phyloP scores from a whole-genome alignment of 2,329 filamentous ascomycete genomes.

The Aspergillaceae sp. region DNA sequence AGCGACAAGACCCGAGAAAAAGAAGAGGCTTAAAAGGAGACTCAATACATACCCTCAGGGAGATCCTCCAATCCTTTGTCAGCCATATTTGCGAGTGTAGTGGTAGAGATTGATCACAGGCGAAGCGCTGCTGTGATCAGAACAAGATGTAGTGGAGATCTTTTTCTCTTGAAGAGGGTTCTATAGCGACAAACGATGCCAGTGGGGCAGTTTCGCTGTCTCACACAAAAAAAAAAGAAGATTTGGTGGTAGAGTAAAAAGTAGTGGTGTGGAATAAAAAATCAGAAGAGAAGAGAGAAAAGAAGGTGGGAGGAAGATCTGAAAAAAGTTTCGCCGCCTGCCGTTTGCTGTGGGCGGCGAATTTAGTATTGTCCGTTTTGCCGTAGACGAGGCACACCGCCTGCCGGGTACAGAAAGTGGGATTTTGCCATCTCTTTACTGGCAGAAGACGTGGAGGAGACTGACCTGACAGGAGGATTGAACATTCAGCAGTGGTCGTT shows the following conservation, averaged over 20 bases:
- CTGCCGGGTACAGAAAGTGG: conserved; percentile 1
- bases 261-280: conserved; percentile 11
- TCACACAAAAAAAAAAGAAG: conserved; percentile 11
- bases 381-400: conserved; percentile 9
- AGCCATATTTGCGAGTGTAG: conserved; percentile 86
- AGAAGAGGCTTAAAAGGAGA: background rate
- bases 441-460: too few species aligned
- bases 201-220: conserved; percentile 18
- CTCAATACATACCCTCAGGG: conserved; percentile 68
- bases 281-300: conserved; percentile 9
- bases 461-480: too few species aligned
- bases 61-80: conserved; percentile 98
- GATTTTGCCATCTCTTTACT: background rate
- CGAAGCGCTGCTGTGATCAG: conserved; percentile 61
- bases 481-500: background rate
- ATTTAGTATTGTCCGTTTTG: conserved; percentile 5
- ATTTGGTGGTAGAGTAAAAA: conserved; percentile 2
- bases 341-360: background rate
- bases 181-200: conserved; percentile 26
- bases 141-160: conserved; percentile 13
- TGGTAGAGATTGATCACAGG: conserved; percentile 54
- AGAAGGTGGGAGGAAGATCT: conserved; percentile 12
- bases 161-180: conserved; percentile 22
- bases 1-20: conserved; percentile 2
- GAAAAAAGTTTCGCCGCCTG: conserved; percentile 16